phyloP scores from a whole-genome alignment of 768 basidiomycete species.

The Leccinum imitatum region DNA sequence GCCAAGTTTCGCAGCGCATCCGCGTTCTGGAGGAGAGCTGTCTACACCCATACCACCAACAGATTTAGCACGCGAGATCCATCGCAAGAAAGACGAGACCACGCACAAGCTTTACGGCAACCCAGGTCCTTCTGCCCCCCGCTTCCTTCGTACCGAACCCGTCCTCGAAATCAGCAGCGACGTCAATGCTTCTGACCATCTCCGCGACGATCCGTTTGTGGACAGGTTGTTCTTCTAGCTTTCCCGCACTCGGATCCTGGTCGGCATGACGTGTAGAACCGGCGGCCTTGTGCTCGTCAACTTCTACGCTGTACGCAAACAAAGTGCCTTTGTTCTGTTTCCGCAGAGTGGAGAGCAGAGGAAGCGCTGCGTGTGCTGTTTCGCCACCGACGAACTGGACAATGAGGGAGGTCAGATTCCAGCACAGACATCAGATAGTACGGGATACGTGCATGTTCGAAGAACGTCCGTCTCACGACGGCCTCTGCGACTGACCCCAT shows the following conservation, averaged over 20 bases:
- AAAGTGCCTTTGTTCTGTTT: slow-evolving; percentile 69
- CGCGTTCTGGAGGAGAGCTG: slow-evolving; percentile 66
- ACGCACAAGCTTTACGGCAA: slow-evolving; percentile 80
- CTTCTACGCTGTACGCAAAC: slow-evolving; percentile 86
- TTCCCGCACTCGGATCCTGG: slow-evolving; percentile 2
- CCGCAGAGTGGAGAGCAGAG: slow-evolving; percentile 62
- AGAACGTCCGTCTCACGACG: slow-evolving; percentile 79
- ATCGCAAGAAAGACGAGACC: not conserved
- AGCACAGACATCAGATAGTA: not conserved
- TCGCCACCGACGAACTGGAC: slow-evolving; percentile 89
- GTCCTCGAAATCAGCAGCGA: slow-evolving; percentile 81
- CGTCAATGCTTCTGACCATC: slow-evolving; percentile 72
- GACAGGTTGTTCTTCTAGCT: slow-evolving; percentile 28
- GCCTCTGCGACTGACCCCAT: slow-evolving; percentile 63
- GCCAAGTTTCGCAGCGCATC: slow-evolving; percentile 63
- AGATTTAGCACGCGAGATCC: not conserved
- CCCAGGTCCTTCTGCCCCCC: slow-evolving; percentile 65
- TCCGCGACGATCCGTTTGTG: slow-evolving; percentile 72
- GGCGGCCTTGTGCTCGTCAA: slow-evolving; percentile 57
- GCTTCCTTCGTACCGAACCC: slow-evolving; percentile 23
- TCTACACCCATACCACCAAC: slow-evolving; percentile 38
- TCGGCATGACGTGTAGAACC: slow-evolving; percentile 15
- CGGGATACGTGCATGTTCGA: slow-evolving; percentile 59
- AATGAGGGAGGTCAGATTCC: not conserved
- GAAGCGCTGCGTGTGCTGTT: slow-evolving; percentile 64